A percentile compares a stretch with the other conserved stretches of the same genome.
Conservation (phyloP, 768 basidiomycete genomes). For the Rhizopogon vulgaris region DNA sequence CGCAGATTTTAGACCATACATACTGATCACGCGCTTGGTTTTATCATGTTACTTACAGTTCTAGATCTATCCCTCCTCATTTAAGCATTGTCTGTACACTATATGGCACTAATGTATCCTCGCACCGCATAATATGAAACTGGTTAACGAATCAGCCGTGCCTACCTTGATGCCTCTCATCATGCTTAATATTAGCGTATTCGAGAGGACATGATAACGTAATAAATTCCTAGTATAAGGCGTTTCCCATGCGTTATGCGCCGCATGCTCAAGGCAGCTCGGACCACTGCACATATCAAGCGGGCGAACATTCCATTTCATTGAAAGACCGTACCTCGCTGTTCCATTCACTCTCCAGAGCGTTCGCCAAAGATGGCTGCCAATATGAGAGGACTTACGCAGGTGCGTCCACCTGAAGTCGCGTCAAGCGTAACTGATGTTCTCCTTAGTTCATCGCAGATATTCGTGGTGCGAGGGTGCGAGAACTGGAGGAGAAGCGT, state of each 20-base stretch:
- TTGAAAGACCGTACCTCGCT: not conserved
- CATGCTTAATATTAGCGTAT: not conserved
- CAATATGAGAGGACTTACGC: constrained; percentile 87
- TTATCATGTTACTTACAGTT: constrained; percentile 3
- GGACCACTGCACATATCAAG: not conserved
- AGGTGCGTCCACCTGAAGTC: constrained; percentile 43
- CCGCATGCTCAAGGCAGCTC: not conserved
- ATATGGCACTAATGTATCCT: constrained; percentile 10
- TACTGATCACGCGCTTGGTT: not conserved
- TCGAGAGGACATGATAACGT: not conserved
- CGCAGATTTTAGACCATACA: constrained; percentile 27
- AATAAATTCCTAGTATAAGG: not conserved
- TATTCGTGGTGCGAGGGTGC: constrained; percentile 91
- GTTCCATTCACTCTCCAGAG: not conserved
- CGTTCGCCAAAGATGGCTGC: constrained; percentile 59
- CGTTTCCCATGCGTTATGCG: not conserved
- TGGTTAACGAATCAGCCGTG: no score
- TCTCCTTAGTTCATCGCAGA: constrained; percentile 89
- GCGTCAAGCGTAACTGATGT: not conserved
- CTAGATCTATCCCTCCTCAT: constrained; percentile 8
- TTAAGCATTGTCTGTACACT: constrained; percentile 13
- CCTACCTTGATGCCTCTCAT: no score
- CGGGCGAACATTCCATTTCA: no score
- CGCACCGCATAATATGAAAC: constrained; percentile 3
- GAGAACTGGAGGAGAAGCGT: constrained; percentile 96